Percentiles rank a stretch among this genome's conserved stretches.
These are phyloP conservation scores for Neohortaea acidophila DNA, from an alignment of 495 filamentous ascomycete genomes.

Conservation along the genomic window DNA sequence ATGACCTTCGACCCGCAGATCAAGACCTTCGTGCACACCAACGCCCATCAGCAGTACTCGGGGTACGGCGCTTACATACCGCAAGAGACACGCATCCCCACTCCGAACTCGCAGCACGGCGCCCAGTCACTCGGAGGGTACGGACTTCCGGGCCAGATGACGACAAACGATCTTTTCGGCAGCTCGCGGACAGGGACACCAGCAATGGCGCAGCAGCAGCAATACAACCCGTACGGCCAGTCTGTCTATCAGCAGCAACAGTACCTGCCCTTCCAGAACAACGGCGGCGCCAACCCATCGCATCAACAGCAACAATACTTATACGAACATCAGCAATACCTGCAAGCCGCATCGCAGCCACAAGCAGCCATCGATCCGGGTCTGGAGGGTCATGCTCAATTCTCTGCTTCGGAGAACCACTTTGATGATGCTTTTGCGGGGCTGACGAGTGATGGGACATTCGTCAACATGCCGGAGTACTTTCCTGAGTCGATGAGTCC, in stretches of 20 bases:
- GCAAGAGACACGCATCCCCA: slow-evolving; percentile 11
- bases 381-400: slow-evolving; percentile 8
- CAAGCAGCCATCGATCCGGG: slow-evolving; percentile 15
- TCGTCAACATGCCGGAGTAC: slow-evolving; percentile 2
- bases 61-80: slow-evolving; percentile 12
- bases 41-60: slow-evolving; percentile 4
- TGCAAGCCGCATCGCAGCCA: slow-evolving; percentile 13
- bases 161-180: slow-evolving; percentile 11
- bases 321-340: slow-evolving; percentile 12
- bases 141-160: slow-evolving; percentile 14
- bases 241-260: slow-evolving; percentile 13
- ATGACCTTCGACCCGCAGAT: slow-evolving; percentile 11
- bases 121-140: slow-evolving; percentile 11
- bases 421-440: slow-evolving; percentile 13
- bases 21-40: slow-evolving; percentile 4
- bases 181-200: slow-evolving; percentile 9
- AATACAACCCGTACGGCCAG: slow-evolving; percentile 15
- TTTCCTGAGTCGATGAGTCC: slow-evolving; percentile 3
- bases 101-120: slow-evolving; percentile 3
- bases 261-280: background rate
- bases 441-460: slow-evolving; percentile 1
- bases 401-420: slow-evolving; percentile 8
- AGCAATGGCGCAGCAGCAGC: slow-evolving; percentile 1
- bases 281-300: background rate
- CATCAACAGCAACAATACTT: slow-evolving; percentile 1